Conservation (phyloP, 345 rosid genomes). For the Gossypium turneri region DNA sequence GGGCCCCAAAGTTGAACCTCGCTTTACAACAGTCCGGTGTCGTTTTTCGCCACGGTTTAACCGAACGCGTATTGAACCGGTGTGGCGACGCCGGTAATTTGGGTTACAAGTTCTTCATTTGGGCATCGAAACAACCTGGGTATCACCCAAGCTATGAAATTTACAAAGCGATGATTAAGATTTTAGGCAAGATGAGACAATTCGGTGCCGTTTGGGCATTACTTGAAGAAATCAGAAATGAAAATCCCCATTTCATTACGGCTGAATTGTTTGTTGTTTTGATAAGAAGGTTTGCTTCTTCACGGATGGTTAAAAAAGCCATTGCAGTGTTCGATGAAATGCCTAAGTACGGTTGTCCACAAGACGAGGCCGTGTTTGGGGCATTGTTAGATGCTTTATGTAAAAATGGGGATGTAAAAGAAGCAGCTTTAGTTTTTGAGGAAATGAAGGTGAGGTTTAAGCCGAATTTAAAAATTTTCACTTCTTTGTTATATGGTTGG, state of each 20-base stretch:
- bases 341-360: slow-evolving; percentile 81
- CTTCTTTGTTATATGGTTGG: slow-evolving; percentile 84
- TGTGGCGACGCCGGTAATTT: slow-evolving; percentile 90
- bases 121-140: slow-evolving; percentile 83
- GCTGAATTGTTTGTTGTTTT: slow-evolving; percentile 66
- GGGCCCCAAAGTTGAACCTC: slow-evolving; percentile 70
- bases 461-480: slow-evolving; percentile 55
- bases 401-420: slow-evolving; percentile 73
- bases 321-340: slow-evolving; percentile 85
- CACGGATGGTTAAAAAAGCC: slow-evolving; percentile 77
- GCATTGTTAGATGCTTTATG: slow-evolving; percentile 85
- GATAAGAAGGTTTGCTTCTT: slow-evolving; percentile 68
- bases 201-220: slow-evolving; percentile 85
- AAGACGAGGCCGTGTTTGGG: slow-evolving; percentile 67
- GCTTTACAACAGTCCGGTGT: slow-evolving; percentile 77
- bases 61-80: slow-evolving; percentile 78
- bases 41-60: slow-evolving; percentile 54
- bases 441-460: slow-evolving; percentile 61
- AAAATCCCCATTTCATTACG: slow-evolving; percentile 61
- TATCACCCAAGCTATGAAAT: slow-evolving; percentile 60
- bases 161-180: slow-evolving; percentile 68
- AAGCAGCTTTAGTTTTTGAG: slow-evolving; percentile 77
- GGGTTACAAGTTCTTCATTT: slow-evolving; percentile 70
- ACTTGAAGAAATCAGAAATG: slow-evolving; percentile 81
- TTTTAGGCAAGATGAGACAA: slow-evolving; percentile 80